These are phyloP conservation scores for Tilletia horrida DNA, from an alignment of 1,284 basidiomycete species.

Conservation along the genomic window DNA sequence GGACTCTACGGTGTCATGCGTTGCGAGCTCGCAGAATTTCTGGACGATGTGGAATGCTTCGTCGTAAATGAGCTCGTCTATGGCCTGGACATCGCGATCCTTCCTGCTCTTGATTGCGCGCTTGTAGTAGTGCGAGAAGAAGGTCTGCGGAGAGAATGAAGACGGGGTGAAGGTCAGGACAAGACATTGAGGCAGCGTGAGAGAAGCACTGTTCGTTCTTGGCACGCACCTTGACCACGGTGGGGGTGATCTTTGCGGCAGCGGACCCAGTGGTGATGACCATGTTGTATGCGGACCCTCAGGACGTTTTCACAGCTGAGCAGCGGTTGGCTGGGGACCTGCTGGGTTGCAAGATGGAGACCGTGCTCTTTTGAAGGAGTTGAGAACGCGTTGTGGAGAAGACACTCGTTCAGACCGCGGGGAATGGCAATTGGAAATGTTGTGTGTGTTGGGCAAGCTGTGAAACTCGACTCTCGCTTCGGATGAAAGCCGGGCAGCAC, in stretches of 20 bases:
- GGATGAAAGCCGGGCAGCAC: too few relatives aligned
- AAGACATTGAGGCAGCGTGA: not conserved
- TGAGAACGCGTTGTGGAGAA: too few relatives aligned
- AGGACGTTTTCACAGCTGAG: too few relatives aligned
- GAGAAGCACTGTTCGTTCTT: not conserved
- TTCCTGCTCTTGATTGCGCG: conserved; percentile 35
- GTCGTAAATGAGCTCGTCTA: conserved; percentile 42
- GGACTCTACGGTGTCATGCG: conserved; percentile 51
- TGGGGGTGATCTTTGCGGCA: conserved; percentile 43
- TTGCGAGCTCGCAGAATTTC: conserved; percentile 43
- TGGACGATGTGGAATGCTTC: conserved; percentile 41
- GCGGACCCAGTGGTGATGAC: conserved; percentile 44
- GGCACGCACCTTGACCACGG: conserved; percentile 36
- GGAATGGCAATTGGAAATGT: too few relatives aligned
- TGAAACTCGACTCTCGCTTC: too few relatives aligned
- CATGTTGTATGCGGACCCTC: conserved; percentile 26
- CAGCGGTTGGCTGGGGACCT: too few relatives aligned
- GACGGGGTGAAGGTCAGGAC: not conserved
- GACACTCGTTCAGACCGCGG: too few relatives aligned
- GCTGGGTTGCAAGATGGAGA: too few relatives aligned
- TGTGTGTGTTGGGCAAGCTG: too few relatives aligned
- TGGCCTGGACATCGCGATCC: conserved; percentile 26
- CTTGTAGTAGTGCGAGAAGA: conserved; percentile 47
- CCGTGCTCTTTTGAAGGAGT: too few relatives aligned
- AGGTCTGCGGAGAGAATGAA: conserved; percentile 24